phyloP scores from a whole-genome alignment of 495 filamentous ascomycete species.

The Clavariopsis aquatica region DNA sequence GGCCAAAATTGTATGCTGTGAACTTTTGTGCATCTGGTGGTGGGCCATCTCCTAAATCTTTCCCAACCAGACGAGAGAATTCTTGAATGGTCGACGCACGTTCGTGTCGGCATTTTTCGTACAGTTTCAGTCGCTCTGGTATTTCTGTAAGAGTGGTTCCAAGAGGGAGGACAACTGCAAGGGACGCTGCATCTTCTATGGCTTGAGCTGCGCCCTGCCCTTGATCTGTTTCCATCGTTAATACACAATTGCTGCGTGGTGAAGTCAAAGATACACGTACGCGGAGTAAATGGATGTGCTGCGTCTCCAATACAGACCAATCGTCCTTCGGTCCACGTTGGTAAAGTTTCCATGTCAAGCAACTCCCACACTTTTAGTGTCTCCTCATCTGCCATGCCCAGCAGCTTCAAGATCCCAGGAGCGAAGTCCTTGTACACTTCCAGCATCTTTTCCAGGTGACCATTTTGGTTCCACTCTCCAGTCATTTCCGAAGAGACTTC shows the following conservation, averaged over 20 bases:
- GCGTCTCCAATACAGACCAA: conserved; percentile 63
- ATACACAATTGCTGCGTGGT: no score
- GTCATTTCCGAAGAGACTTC: conserved; percentile 34
- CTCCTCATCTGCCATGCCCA: conserved; percentile 53
- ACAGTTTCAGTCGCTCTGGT: conserved; percentile 53
- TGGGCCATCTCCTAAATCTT: conserved; percentile 45
- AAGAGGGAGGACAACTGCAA: conserved; percentile 54
- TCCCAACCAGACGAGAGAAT: conserved; percentile 52
- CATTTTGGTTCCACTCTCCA: conserved; percentile 51
- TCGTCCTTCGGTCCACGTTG: conserved; percentile 53
- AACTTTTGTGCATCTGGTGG: conserved; percentile 9
- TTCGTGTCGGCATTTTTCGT: conserved; percentile 55
- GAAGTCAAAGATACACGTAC: no score
- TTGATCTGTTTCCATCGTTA: no score
- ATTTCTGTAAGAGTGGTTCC: conserved; percentile 50
- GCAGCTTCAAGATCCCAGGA: conserved; percentile 48
- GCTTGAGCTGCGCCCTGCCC: conserved; percentile 45
- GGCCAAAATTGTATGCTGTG: conserved; percentile 59
- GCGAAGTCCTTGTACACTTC: conserved; percentile 56
- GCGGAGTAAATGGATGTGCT: conserved; percentile 61
- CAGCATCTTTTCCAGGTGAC: conserved; percentile 51
- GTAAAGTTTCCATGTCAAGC: conserved; percentile 59
- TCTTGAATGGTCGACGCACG: conserved; percentile 59
- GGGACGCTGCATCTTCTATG: conserved; percentile 59
- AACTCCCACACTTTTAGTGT: conserved; percentile 61